Conservation (phyloP, 345 rosid genomes). For the Litchi chinensis region DNA sequence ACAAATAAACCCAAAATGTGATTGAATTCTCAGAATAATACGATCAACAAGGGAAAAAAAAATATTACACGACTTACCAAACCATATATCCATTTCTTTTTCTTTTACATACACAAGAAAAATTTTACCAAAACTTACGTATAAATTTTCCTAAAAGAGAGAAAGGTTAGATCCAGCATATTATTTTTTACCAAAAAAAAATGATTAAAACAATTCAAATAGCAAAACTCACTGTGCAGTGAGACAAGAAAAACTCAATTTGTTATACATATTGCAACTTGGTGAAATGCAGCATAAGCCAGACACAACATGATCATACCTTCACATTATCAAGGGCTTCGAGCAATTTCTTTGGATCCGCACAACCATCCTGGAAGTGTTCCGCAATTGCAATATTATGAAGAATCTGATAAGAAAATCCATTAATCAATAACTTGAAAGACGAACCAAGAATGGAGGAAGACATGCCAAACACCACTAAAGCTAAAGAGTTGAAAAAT, state of each 20-base stretch:
- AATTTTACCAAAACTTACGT: background rate
- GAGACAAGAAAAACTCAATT: background rate
- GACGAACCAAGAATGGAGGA: background rate
- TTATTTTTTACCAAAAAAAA: background rate
- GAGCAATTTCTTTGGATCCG: conserved; percentile 74
- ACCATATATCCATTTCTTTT: background rate
- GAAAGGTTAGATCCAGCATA: background rate
- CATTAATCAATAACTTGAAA: conserved; percentile 25
- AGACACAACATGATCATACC: conserved; percentile 42
- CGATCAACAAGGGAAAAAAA: background rate
- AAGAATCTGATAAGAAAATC: conserved; percentile 54
- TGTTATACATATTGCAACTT: background rate
- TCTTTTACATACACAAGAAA: background rate
- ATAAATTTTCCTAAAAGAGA: background rate
- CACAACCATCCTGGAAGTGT: conserved; percentile 69
- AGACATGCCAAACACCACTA: background rate
- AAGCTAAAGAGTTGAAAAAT: background rate
- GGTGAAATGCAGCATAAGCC: background rate
- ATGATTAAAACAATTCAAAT: background rate
- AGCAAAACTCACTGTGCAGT: background rate
- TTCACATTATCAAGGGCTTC: conserved; percentile 67
- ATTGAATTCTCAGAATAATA: background rate
- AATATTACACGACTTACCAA: background rate
- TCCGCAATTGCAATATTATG: conserved; percentile 91
- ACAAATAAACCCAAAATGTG: background rate